Evolutionary conservation across 768 basidiomycete species (phyloP).

Genomic region (Botryobasidium botryosum): DNA sequence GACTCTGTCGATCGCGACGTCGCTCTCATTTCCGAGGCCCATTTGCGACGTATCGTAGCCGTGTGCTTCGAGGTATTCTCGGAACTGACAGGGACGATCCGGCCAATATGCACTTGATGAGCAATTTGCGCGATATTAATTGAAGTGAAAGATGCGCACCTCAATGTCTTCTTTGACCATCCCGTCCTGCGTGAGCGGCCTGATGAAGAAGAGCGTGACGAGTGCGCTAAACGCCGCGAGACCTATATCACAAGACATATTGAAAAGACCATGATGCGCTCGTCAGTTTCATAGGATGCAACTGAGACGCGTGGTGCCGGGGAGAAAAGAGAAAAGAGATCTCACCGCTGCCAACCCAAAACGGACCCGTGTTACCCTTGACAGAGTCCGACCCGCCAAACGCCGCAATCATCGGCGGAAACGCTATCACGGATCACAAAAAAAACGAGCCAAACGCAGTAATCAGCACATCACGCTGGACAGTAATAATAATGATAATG

Average conservation of each 20-base stretch:
- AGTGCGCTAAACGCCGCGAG: constrained; percentile 66
- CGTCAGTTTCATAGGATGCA: background rate
- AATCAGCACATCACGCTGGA: too few species aligned
- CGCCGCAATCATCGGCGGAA: constrained; percentile 27
- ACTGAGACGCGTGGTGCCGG: background rate
- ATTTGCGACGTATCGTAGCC: constrained; percentile 65
- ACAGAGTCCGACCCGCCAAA: constrained; percentile 39
- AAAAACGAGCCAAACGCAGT: background rate
- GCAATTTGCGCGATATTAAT: too few species aligned
- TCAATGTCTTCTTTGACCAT: constrained; percentile 59
- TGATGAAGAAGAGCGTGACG: constrained; percentile 54
- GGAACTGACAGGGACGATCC: constrained; percentile 36
- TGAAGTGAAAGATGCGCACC: constrained; percentile 29
- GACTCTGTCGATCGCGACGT: too few species aligned
- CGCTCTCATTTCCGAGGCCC: too few species aligned
- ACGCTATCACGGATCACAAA: background rate
- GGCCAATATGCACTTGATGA: too few species aligned
- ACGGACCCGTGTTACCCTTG: constrained; percentile 65
- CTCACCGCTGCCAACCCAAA: constrained; percentile 68
- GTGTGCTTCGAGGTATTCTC: constrained; percentile 57
- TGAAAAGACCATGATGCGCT: too few species aligned
- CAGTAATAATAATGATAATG: too few species aligned
- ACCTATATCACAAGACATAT: too few species aligned
- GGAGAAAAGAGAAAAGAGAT: background rate
- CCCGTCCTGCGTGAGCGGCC: constrained; percentile 56